phyloP scores from a whole-genome alignment of 1,284 basidiomycete species.

The Lentinula novae-zelandiae region DNA sequence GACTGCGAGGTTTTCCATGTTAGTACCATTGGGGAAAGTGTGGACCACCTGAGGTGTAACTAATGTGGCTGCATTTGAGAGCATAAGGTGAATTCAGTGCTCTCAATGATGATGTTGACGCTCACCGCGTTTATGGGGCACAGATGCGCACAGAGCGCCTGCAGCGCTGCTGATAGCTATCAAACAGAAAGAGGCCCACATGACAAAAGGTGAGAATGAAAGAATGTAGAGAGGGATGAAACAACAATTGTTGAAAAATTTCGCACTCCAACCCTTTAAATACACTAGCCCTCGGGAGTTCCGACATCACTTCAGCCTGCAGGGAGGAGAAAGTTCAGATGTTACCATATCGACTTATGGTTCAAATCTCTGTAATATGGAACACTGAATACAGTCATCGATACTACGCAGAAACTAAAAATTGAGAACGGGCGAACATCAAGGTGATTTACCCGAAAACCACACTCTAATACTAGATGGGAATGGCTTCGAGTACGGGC shows the following conservation, averaged over 20 bases:
- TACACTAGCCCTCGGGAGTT: not conserved
- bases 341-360: too few relatives aligned
- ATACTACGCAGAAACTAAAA: too few relatives aligned
- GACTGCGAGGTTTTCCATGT: constrained; percentile 1
- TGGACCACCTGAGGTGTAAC: not conserved
- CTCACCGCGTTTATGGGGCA: not conserved
- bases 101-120: not conserved
- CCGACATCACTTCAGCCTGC: too few relatives aligned
- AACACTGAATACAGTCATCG: too few relatives aligned
- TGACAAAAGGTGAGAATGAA: not conserved
- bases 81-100: not conserved
- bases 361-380: too few relatives aligned
- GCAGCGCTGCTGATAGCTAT: not conserved
- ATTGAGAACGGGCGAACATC: too few relatives aligned
- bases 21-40: constrained; percentile 1
- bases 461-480: too few relatives aligned
- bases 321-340: too few relatives aligned
- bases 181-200: not conserved
- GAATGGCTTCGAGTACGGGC: too few relatives aligned
- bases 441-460: too few relatives aligned
- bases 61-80: not conserved
- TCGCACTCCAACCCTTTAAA: not conserved
- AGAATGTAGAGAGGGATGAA: not conserved
- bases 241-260: not conserved
- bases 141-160: not conserved